phyloP scores from a whole-genome alignment of 805 yeast species.

The Candida vaughaniae region DNA sequence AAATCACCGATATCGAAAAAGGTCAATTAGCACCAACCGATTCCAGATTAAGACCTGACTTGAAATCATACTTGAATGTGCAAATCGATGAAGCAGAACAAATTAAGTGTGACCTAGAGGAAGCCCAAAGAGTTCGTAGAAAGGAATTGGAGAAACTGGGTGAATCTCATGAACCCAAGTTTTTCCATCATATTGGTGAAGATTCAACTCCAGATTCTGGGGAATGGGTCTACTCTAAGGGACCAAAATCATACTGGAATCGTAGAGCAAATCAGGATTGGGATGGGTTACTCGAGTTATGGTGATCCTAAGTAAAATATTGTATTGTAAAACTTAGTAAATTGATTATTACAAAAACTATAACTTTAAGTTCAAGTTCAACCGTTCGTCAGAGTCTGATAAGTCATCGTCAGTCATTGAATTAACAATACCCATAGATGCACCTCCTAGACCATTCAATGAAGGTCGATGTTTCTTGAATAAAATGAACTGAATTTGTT shows the following conservation, averaged over 20 bases:
- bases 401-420: conserved; percentile 19
- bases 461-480: conserved; percentile 38
- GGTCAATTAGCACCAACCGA: conserved; percentile 77
- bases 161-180: conserved; percentile 53
- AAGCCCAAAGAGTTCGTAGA: conserved; percentile 76
- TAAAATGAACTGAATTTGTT: conserved; percentile 50
- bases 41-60: conserved; percentile 87
- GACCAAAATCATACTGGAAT: conserved; percentile 74
- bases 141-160: conserved; percentile 49
- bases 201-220: conserved; percentile 34
- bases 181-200: conserved; percentile 51
- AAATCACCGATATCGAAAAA: conserved; percentile 69
- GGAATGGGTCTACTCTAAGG: conserved; percentile 57
- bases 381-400: conserved; percentile 35
- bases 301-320: too few relatives aligned
- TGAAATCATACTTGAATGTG: conserved; percentile 68
- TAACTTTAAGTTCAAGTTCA: conserved; percentile 25
- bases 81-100: conserved; percentile 69
- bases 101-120: conserved; percentile 68
- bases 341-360: conserved; percentile 17
- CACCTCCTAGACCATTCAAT: conserved; percentile 9
- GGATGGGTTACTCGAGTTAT: conserved; percentile 52
- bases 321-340: too few relatives aligned
- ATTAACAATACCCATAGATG: not conserved
- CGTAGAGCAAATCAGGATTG: conserved; percentile 65